Conservation (phyloP, 2,329 filamentous ascomycete genomes). For the Pseudogymnoascus sp. region DNA sequence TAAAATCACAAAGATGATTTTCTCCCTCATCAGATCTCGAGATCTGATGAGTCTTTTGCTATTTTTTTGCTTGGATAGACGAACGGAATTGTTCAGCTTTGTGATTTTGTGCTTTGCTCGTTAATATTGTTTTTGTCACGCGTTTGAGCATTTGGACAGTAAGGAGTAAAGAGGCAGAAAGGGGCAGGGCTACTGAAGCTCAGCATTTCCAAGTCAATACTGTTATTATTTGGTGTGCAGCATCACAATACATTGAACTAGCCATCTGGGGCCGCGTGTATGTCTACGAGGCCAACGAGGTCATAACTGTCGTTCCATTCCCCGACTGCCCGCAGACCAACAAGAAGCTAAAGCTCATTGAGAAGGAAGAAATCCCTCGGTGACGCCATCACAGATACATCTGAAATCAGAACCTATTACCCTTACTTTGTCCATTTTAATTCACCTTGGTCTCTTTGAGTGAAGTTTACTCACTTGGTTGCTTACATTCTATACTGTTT, state of each 20-base stretch:
- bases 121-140: no score
- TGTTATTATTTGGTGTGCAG: background rate
- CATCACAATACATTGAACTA: background rate
- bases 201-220: background rate
- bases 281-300: slow-evolving; percentile 58
- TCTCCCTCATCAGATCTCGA: background rate
- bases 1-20: background rate
- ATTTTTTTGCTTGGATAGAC: background rate
- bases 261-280: slow-evolving; percentile 77
- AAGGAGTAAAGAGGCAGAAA: background rate
- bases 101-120: no score
- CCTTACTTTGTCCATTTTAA: background rate
- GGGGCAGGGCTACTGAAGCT: background rate
- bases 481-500: background rate
- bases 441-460: background rate
- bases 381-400: slow-evolving; percentile 80
- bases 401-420: slow-evolving; percentile 45
- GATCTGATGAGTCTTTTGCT: background rate
- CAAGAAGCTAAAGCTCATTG: slow-evolving; percentile 73
- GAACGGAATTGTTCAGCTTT: no score
- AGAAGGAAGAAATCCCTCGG: slow-evolving; percentile 82
- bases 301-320: slow-evolving; percentile 85
- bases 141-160: background rate
- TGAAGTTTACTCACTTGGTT: background rate
- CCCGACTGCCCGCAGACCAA: slow-evolving; percentile 79